Conservation (phyloP, 305 asterid genomes). For the Fraxinus sp. region DNA sequence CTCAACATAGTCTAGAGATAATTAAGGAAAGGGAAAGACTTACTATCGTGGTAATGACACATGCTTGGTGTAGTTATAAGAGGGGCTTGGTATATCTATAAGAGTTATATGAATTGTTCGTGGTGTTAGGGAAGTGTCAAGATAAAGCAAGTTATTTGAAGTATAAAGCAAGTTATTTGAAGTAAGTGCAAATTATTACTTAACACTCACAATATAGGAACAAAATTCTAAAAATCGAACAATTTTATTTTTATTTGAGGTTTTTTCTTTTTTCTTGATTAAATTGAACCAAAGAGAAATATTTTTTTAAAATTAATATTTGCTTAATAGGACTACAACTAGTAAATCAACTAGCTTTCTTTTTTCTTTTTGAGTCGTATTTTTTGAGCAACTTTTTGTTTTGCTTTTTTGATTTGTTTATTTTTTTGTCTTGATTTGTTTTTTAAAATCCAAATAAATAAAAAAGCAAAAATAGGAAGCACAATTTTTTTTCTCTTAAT, state of each 20-base stretch:
- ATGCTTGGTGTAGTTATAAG: not conserved
- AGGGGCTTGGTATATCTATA: not conserved
- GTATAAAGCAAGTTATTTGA: not conserved
- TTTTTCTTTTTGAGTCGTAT: not conserved
- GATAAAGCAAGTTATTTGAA: not conserved
- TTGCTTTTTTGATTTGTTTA: not conserved
- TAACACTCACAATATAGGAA: not conserved
- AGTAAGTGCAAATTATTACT: not conserved
- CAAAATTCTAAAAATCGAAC: not conserved
- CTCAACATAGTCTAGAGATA: not conserved
- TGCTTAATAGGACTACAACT: not conserved
- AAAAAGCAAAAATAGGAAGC: not conserved
- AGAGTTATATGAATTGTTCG: not conserved
- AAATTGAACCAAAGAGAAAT: not conserved
- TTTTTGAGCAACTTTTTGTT: not conserved
- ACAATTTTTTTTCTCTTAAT: not conserved
- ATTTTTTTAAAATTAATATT: not conserved
- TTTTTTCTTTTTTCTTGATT: not conserved
- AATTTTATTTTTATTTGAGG: not conserved
- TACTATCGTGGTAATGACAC: not conserved
- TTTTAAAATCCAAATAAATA: not conserved
- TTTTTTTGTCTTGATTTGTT: not conserved
- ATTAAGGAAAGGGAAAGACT: not conserved
- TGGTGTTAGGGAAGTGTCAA: not conserved
- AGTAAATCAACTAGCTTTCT: not conserved